Evolutionary conservation across 2,329 filamentous ascomycete species (phyloP).

Genomic region (Colletotrichum sp.): DNA sequence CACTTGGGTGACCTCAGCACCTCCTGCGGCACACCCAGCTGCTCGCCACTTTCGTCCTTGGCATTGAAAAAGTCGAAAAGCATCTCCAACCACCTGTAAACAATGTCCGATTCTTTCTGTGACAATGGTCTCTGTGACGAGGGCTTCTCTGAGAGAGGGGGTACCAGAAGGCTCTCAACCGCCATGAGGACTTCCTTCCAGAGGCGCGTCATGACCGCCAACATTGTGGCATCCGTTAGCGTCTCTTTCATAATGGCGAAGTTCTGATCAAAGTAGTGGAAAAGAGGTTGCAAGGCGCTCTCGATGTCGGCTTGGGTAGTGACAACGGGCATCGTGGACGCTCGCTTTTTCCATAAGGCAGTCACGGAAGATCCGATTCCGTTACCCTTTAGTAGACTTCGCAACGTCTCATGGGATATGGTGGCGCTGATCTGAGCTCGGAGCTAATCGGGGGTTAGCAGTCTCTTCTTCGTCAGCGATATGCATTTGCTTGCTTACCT

Average conservation of each 20-base stretch:
- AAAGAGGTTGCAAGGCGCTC: slow-evolving; percentile 81
- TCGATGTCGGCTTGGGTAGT: slow-evolving; percentile 77
- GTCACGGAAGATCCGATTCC: slow-evolving; percentile 76
- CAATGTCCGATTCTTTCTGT: slow-evolving; percentile 89
- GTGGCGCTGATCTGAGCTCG: slow-evolving; percentile 92
- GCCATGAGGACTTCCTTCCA: slow-evolving; percentile 98
- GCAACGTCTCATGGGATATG: slow-evolving; percentile 82
- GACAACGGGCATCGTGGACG: slow-evolving; percentile 54
- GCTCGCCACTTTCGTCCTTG: slow-evolving; percentile 81
- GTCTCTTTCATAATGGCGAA: slow-evolving; percentile 99
- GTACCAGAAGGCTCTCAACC: slow-evolving; percentile 88
- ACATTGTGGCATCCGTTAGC: slow-evolving; percentile 93
- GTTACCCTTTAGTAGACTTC: slow-evolving; percentile 72
- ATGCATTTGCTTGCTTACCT: slow-evolving; percentile 61
- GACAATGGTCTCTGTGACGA: slow-evolving; percentile 84
- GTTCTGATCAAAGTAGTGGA: slow-evolving; percentile 97
- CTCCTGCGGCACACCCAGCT: slow-evolving; percentile 86
- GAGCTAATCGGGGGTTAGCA: slow-evolving; percentile 58
- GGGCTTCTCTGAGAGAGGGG: slow-evolving; percentile 92
- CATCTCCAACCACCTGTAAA: slow-evolving; percentile 91
- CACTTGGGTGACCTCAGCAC: slow-evolving; percentile 97
- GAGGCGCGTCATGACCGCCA: slow-evolving; percentile 94
- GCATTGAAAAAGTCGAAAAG: slow-evolving; percentile 96
- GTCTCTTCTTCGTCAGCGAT: slow-evolving; percentile 14
- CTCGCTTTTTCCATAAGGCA: slow-evolving; percentile 68